A percentile compares a stretch with the other conserved stretches of the same genome.
Conservation (phyloP, 164 flowering plant species). For the Vitis riparia region DNA sequence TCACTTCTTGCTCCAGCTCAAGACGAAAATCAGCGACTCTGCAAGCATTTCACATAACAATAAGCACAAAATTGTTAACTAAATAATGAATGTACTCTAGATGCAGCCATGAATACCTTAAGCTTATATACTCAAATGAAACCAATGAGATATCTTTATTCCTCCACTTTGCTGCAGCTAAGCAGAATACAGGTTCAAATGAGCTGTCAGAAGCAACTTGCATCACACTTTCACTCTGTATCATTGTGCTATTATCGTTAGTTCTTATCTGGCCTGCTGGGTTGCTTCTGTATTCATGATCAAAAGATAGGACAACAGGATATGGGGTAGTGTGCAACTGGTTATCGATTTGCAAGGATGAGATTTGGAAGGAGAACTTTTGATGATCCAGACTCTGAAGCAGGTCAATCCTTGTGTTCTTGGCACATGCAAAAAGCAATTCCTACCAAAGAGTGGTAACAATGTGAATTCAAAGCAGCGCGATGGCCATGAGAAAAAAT, state of each 20-base stretch:
- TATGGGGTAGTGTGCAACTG: constrained; percentile 65
- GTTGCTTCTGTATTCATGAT: constrained; percentile 43
- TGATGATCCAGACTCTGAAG: constrained; percentile 79
- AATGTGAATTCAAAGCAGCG: neutral
- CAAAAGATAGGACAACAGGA: constrained; percentile 83
- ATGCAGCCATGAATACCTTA: constrained; percentile 49
- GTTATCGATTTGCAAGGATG: constrained; percentile 86
- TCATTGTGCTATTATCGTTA: constrained; percentile 34
- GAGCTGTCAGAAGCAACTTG: constrained; percentile 33
- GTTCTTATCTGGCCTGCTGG: constrained; percentile 25
- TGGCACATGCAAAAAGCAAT: constrained; percentile 76
- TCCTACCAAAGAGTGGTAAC: constrained; percentile 50
- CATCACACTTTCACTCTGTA: constrained; percentile 24
- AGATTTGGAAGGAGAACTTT: constrained; percentile 57
- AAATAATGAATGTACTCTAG: neutral
- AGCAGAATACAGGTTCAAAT: constrained; percentile 59
- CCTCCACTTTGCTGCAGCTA: constrained; percentile 79
- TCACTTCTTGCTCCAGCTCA: constrained; percentile 84
- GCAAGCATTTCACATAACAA: constrained; percentile 32
- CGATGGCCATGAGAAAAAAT: neutral
- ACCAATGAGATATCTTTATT: constrained; percentile 62
- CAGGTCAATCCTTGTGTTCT: constrained; percentile 51
- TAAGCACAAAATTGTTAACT: constrained; percentile 1
- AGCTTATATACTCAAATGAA: constrained; percentile 73
- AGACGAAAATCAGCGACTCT: constrained; percentile 76